Percentiles rank a stretch among this genome's conserved stretches.
These are phyloP conservation scores for Sungouiella thailandica DNA, from an alignment of 805 yeast genomes.

Conservation along the genomic window DNA sequence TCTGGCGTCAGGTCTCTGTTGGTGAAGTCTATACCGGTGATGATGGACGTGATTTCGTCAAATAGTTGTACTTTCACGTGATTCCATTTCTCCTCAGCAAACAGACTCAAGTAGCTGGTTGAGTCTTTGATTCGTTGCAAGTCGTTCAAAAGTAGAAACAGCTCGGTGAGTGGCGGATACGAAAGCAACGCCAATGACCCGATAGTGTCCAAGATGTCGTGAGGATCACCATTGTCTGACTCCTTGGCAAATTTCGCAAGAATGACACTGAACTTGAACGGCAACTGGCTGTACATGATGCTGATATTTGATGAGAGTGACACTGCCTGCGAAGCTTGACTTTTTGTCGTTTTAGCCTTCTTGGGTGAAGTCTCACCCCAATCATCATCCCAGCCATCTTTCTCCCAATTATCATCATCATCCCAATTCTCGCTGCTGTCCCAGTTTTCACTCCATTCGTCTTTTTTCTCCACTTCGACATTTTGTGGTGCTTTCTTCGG, in stretches of 20 bases:
- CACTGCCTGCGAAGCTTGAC: neutral
- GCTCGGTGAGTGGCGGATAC: slow-evolving; percentile 28
- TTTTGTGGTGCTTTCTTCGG: slow-evolving; percentile 1
- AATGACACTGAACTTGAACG: slow-evolving; percentile 18
- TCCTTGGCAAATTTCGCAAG: slow-evolving; percentile 19
- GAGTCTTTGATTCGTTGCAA: slow-evolving; percentile 20
- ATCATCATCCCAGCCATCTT: slow-evolving; percentile 25
- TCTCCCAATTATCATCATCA: slow-evolving; percentile 21
- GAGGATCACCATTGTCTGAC: slow-evolving; percentile 15
- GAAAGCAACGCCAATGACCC: slow-evolving; percentile 26
- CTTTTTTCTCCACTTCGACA: no score
- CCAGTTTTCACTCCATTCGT: slow-evolving; percentile 14
- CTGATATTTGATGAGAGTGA: neutral
- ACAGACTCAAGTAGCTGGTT: slow-evolving; percentile 10
- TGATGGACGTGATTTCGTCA: slow-evolving; percentile 14
- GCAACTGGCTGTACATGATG: slow-evolving; percentile 10
- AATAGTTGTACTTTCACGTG: slow-evolving; percentile 16
- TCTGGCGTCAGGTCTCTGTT: slow-evolving; percentile 10
- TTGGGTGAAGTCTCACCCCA: slow-evolving; percentile 12
- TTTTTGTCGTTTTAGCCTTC: neutral
- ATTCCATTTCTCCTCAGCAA: slow-evolving; percentile 17
- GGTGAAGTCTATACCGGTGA: slow-evolving; percentile 13
- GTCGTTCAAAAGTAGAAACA: slow-evolving; percentile 35
- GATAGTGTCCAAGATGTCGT: slow-evolving; percentile 22
- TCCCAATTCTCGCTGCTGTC: slow-evolving; percentile 9